A percentile compares a stretch with the other conserved stretches of the same genome.
Evolutionary conservation across 768 basidiomycete genomes (phyloP).

Genomic region (Pleurotus ostreatus): DNA sequence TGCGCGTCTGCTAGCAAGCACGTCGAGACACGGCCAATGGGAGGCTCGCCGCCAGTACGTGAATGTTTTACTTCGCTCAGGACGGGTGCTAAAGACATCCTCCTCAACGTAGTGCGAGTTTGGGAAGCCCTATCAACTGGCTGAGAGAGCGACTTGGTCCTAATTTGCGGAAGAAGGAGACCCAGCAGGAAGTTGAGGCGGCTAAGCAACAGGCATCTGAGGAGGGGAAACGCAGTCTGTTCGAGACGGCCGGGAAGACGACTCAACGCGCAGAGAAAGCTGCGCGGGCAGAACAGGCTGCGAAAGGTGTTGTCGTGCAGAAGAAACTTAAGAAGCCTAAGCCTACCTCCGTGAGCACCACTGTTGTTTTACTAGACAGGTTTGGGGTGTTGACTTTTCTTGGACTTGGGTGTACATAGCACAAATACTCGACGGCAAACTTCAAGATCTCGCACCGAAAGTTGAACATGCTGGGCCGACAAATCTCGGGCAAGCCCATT

Average conservation of each 20-base stretch:
- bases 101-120: slow-evolving; percentile 34
- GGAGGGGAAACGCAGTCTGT: slow-evolving; percentile 45
- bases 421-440: slow-evolving; percentile 88
- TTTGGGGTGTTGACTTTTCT: not conserved
- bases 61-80: not conserved
- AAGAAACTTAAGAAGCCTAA: slow-evolving; percentile 4
- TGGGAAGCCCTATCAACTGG: slow-evolving; percentile 60
- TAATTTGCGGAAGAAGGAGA: slow-evolving; percentile 37
- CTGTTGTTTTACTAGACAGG: not conserved
- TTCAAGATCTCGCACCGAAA: slow-evolving; percentile 96
- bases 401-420: slow-evolving; percentile 39
- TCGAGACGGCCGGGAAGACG: slow-evolving; percentile 33
- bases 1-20: not conserved
- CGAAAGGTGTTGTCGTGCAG: not conserved
- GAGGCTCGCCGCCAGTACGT: slow-evolving; percentile 43
- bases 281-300: slow-evolving; percentile 10
- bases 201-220: slow-evolving; percentile 40
- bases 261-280: slow-evolving; percentile 14
- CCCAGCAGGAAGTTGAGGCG: slow-evolving; percentile 41
- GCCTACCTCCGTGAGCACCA: slow-evolving; percentile 4
- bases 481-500: slow-evolving; percentile 88
- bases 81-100: slow-evolving; percentile 3
- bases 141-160: slow-evolving; percentile 56
- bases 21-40: slow-evolving; percentile 25
- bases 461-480: slow-evolving; percentile 81